Evolutionary conservation across 805 yeast species (phyloP).

Genomic region (Pichia phayaonensis): DNA sequence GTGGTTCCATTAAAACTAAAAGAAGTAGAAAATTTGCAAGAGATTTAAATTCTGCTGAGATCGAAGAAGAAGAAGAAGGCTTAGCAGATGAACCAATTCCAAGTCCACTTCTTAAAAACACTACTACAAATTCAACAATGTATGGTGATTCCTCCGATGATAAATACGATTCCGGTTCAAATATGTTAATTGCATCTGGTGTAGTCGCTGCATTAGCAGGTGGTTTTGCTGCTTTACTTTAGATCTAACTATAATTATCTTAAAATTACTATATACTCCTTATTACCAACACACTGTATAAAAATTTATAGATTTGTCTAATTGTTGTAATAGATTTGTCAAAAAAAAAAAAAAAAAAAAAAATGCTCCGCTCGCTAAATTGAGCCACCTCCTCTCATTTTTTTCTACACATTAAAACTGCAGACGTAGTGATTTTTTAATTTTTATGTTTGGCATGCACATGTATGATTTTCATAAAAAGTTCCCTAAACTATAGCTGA

Average conservation of each 20-base stretch:
- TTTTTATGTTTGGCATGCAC: no score
- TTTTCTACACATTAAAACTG: no score
- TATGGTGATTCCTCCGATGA: neutral
- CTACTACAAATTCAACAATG: neutral
- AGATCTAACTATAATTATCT: no score
- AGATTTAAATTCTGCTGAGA: constrained; percentile 16
- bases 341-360: neutral
- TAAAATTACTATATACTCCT: no score
- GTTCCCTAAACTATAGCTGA: neutral
- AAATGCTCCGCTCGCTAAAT: neutral
- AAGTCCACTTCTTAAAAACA: constrained; percentile 8
- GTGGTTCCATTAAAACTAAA: constrained; percentile 46
- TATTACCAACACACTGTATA: neutral
- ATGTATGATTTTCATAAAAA: no score
- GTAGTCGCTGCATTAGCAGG: constrained; percentile 19
- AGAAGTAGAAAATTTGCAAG: constrained; percentile 21
- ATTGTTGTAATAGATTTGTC: neutral
- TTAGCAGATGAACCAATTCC: neutral
- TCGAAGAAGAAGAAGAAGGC: neutral
- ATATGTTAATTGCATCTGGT: constrained; percentile 7
- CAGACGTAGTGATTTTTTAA: no score
- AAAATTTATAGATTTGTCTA: neutral
- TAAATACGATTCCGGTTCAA: constrained; percentile 7
- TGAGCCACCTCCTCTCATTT: neutral
- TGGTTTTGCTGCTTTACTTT: constrained; percentile 20